Evolutionary conservation across 306 rosid species (phyloP), one percentile per base, ranked within the genome.

Genomic region (Rubus idaeus): DNA sequence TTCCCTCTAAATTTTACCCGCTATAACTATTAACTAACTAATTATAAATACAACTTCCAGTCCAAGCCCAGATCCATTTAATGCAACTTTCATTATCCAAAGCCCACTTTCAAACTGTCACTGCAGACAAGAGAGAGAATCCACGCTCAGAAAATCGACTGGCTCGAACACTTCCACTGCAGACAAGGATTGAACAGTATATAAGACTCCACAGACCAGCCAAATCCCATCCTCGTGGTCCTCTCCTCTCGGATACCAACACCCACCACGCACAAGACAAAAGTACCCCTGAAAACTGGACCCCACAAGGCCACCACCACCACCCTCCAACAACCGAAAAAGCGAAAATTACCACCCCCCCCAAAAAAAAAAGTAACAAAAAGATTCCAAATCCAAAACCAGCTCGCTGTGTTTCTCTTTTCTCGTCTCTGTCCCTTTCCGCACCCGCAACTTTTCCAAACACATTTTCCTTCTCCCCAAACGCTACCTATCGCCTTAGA

Each of bases 321-420:
- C 53, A 50, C 60, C 73, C 26, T 30, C 63, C 77, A 7, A 42
- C 46, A 37, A 51, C 56, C 73, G 39, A 21, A 47, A 40, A 77
- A 60, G 35, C 58, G 0, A 1, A n/a, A 14, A 53, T 53, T 17
- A 18, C 58, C 26, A 23, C 26, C 26, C 58, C 57, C 57, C n/a
- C 2, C 0, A 5, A 11, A 17, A 39, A 68, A 39, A 4, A 50
- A 42, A 13, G 3, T 3, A 56, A n/a, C 30, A 60, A 78, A 55
- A 50, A 68, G 73, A 84, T 85, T 86, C 89, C 88, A 65, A 73
- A 71, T 71, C 84, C 87, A 76, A 78, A 57, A 18, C 88, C 49
- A 76, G 72, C 69, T 65, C 42, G 53, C 77, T 42, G 78, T 78
- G 68, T 65, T 60, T 69, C 71, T 39, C 52, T 68, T 78, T 58